Evolutionary conservation across 768 basidiomycete species (phyloP).

Genomic region (Rhodosporidiobolus sp.): DNA sequence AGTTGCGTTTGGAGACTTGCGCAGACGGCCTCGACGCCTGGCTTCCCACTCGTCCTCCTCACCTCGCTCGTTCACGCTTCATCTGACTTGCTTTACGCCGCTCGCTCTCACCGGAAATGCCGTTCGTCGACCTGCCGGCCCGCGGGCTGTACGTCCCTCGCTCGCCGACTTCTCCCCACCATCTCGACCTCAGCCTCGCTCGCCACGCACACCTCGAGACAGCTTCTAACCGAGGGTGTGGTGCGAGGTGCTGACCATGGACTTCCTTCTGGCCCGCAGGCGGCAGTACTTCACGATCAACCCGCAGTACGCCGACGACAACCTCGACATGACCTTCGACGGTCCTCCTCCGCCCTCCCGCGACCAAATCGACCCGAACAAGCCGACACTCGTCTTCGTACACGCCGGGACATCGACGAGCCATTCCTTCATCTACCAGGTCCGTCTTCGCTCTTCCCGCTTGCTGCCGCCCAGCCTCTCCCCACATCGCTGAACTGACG

Average conservation of each 20-base stretch:
- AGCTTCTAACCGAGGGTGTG: too few relatives aligned
- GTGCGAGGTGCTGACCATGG: too few relatives aligned
- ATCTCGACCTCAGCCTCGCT: too few relatives aligned
- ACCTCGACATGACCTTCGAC: background rate
- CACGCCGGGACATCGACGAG: conserved; percentile 17
- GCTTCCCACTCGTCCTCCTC: too few relatives aligned
- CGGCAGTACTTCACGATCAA: conserved; percentile 21
- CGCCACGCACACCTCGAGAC: background rate
- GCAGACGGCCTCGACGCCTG: too few relatives aligned
- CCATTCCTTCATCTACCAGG: conserved; percentile 25
- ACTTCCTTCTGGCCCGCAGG: background rate
- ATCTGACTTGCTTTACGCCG: too few relatives aligned
- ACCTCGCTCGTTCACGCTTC: too few relatives aligned
- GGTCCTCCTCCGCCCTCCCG: background rate
- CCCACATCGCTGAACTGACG: too few relatives aligned
- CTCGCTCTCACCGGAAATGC: conserved; percentile 1
- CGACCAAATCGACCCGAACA: conserved; percentile 1
- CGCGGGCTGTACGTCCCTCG: background rate
- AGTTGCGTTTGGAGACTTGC: too few relatives aligned
- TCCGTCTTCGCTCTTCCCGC: background rate
- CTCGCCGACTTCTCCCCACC: too few relatives aligned
- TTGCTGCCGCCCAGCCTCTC: too few relatives aligned
- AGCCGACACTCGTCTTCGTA: conserved; percentile 6
- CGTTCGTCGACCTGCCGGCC: conserved; percentile 12
- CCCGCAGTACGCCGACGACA: background rate